phyloP scores from a whole-genome alignment of 176 grass and related monocot genomes.

The Hsuehochloa calcarea region DNA sequence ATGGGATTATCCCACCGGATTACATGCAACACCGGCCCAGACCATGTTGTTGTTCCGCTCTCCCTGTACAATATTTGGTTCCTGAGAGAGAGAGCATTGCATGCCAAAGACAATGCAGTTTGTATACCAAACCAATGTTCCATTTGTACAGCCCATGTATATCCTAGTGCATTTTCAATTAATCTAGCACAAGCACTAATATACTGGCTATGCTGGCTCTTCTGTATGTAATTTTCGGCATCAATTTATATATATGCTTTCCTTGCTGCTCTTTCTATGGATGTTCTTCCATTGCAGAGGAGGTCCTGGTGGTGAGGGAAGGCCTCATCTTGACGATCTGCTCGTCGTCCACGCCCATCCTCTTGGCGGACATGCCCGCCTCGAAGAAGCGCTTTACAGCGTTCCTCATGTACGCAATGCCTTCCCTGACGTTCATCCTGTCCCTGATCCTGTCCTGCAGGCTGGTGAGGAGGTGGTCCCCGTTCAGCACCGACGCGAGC shows the following conservation, averaged over 20 bases:
- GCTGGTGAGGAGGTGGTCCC: constrained; percentile 65
- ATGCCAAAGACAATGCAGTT: background rate
- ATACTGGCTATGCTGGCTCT: constrained; percentile 1
- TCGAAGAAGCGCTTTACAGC: constrained; percentile 73
- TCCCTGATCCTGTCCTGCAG: constrained; percentile 66
- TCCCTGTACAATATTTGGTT: background rate
- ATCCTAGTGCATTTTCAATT: background rate
- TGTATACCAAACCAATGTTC: constrained; percentile 3
- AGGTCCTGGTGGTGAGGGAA: constrained; percentile 68
- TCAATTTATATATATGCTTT: background rate
- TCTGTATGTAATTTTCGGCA: background rate
- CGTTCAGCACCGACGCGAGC: constrained; percentile 83
- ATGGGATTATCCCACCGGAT: background rate
- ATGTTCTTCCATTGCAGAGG: background rate
- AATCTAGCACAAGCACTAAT: constrained; percentile 1
- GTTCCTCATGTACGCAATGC: constrained; percentile 69
- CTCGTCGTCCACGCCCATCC: constrained; percentile 73
- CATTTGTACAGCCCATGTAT: background rate
- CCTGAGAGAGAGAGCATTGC: background rate
- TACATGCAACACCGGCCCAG: background rate
- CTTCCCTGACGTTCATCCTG: constrained; percentile 75
- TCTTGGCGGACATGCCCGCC: constrained; percentile 63
- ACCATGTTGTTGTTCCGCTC: background rate
- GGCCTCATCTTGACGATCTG: constrained; percentile 98
- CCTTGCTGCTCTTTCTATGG: constrained; percentile 31